Conservation (phyloP, 108 stramenopile species). For the Bacterosira constricta region DNA sequence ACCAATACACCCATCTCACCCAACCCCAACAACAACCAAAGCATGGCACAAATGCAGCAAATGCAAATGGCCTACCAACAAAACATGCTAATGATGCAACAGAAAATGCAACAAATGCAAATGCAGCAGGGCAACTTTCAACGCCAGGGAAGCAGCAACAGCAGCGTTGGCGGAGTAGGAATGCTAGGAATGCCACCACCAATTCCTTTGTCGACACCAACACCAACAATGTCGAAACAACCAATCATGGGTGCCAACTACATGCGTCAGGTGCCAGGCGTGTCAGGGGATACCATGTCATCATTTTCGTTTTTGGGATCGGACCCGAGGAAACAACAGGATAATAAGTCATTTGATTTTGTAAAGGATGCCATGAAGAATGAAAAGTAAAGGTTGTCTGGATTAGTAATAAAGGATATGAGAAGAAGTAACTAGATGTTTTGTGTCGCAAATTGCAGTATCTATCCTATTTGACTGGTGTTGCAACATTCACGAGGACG, state of each 20-base stretch:
- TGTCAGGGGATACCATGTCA: constrained; percentile 43
- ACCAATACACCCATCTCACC: constrained; percentile 11
- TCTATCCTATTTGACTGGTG: not conserved
- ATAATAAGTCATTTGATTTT: constrained; percentile 84
- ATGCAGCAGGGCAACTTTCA: constrained; percentile 55
- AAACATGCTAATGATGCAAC: constrained; percentile 78
- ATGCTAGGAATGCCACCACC: constrained; percentile 12
- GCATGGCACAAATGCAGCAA: constrained; percentile 52
- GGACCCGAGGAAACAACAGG: constrained; percentile 54
- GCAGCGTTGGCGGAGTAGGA: too few relatives aligned
- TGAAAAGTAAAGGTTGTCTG: too few relatives aligned
- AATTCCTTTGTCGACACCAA: not conserved
- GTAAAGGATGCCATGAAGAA: constrained; percentile 87
- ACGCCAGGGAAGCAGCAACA: constrained; percentile 46
- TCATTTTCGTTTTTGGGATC: constrained; percentile 67
- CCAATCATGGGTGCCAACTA: constrained; percentile 53
- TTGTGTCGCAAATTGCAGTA: not conserved
- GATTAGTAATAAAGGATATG: not conserved
- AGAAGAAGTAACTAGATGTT: not conserved
- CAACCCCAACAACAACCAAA: constrained; percentile 7
- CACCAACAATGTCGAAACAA: not conserved
- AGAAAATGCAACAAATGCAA: constrained; percentile 85
- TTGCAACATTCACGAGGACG: too few relatives aligned
- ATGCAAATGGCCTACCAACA: constrained; percentile 87
- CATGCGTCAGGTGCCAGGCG: constrained; percentile 58